Conservation (phyloP, 73 alveolate genomes). For the Paramecium primaurelia region DNA sequence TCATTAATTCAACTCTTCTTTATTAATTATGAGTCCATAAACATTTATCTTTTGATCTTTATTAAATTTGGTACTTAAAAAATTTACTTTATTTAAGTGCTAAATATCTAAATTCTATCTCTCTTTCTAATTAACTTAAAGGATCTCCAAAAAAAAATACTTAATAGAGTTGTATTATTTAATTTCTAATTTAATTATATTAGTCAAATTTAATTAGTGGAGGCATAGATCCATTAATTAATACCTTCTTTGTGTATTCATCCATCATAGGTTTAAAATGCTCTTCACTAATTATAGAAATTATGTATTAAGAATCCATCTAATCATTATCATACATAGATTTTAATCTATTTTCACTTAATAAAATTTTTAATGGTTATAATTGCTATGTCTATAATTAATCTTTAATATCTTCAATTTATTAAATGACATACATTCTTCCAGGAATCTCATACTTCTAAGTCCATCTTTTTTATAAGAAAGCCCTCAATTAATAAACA, state of each 20-base stretch:
- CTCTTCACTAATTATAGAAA: conserved; percentile 70
- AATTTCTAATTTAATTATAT: conserved; percentile 60
- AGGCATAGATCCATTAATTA: conserved; percentile 77
- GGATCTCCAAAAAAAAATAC: conserved; percentile 77
- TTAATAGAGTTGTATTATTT: conserved; percentile 53
- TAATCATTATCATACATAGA: conserved; percentile 64
- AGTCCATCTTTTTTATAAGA: conserved; percentile 52
- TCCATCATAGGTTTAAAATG: conserved; percentile 77
- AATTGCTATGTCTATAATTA: conserved; percentile 56
- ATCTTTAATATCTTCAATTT: conserved; percentile 47
- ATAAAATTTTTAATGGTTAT: conserved; percentile 69
- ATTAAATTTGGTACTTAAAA: conserved; percentile 53
- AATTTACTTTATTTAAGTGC: conserved; percentile 64
- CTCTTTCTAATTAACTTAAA: conserved; percentile 67
- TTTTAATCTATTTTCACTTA: conserved; percentile 59
- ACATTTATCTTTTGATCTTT: conserved; percentile 70
- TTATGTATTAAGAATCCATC: conserved; percentile 67
- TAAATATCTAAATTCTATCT: conserved; percentile 74
- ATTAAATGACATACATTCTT: conserved; percentile 47
- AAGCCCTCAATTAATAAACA: conserved; percentile 29
- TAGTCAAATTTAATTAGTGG: conserved; percentile 64
- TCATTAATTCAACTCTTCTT: conserved; percentile 69
- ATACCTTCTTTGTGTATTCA: conserved; percentile 62
- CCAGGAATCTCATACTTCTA: conserved; percentile 53
- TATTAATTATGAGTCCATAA: conserved; percentile 78